phyloP scores from a whole-genome alignment of 805 yeast species.

The Schwanniomyces sp. region DNA sequence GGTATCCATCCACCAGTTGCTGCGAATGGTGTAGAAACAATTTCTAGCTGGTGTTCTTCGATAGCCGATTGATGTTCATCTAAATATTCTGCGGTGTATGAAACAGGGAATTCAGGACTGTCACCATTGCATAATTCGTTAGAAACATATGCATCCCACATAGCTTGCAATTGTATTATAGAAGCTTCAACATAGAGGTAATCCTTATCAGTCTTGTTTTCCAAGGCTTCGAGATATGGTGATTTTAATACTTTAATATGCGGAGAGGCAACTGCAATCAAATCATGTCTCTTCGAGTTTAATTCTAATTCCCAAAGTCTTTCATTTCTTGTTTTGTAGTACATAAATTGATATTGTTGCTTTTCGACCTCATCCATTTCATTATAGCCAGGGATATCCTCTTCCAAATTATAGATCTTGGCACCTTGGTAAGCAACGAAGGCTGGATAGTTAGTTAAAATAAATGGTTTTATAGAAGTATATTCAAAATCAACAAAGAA shows the following conservation, averaged over 20 bases:
- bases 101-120: slow-evolving; percentile 54
- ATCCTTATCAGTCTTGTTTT: slow-evolving; percentile 57
- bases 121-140: slow-evolving; percentile 53
- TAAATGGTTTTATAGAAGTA: slow-evolving; percentile 75
- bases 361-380: slow-evolving; percentile 69
- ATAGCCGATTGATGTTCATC: slow-evolving; percentile 57
- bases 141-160: slow-evolving; percentile 67
- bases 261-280: slow-evolving; percentile 79
- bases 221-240: slow-evolving; percentile 62
- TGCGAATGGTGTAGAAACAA: slow-evolving; percentile 75
- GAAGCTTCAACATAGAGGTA: slow-evolving; percentile 65
- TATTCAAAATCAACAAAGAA: slow-evolving; percentile 83
- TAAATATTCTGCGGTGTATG: slow-evolving; percentile 57
- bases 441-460: slow-evolving; percentile 74
- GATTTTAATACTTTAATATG: slow-evolving; percentile 74
- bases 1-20: slow-evolving; percentile 97
- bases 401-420: slow-evolving; percentile 71
- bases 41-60: slow-evolving; percentile 65
- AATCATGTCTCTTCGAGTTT: slow-evolving; percentile 60
- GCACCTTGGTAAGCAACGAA: slow-evolving; percentile 88
- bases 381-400: slow-evolving; percentile 72
- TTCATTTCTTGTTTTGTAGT: slow-evolving; percentile 87
- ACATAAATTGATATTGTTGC: slow-evolving; percentile 82
- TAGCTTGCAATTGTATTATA: slow-evolving; percentile 60
- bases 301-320: slow-evolving; percentile 80